These are phyloP conservation scores for Termitomyces titanicus DNA, from an alignment of 768 basidiomycete genomes.

Conservation along the genomic window DNA sequence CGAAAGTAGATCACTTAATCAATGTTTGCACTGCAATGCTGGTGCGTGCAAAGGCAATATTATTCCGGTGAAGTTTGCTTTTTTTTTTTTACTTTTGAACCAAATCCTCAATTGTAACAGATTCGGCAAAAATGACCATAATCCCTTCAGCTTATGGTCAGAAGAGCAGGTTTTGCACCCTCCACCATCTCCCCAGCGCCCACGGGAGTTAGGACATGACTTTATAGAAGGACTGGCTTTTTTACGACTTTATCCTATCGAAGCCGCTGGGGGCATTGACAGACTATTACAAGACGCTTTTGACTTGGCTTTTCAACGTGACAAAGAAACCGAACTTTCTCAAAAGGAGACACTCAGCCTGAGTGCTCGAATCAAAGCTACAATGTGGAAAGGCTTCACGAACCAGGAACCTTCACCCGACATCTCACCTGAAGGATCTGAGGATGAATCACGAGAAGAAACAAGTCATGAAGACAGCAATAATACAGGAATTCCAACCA, in stretches of 20 bases:
- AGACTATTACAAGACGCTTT: conserved; percentile 62
- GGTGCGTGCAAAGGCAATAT: conserved; percentile 46
- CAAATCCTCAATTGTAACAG: conserved; percentile 28
- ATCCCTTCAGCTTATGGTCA: conserved; percentile 50
- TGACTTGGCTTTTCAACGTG: conserved; percentile 54
- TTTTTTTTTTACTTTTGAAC: not conserved
- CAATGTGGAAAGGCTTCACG: conserved; percentile 67
- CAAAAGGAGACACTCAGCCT: conserved; percentile 39
- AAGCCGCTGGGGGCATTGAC: conserved; percentile 67
- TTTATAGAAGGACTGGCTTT: conserved; percentile 65
- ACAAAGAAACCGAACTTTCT: conserved; percentile 29
- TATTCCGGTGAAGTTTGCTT: conserved; percentile 47
- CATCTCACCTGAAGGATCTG: conserved; percentile 26
- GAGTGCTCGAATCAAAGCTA: conserved; percentile 52
- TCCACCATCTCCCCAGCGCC: conserved; percentile 36
- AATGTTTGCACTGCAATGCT: conserved; percentile 72
- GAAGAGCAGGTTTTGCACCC: conserved; percentile 38
- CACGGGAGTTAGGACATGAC: conserved; percentile 55
- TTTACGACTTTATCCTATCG: conserved; percentile 62
- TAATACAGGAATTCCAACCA: conserved; percentile 39
- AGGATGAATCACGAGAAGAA: conserved; percentile 20
- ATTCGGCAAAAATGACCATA: conserved; percentile 44
- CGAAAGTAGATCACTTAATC: conserved; percentile 66
- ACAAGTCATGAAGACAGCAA: conserved; percentile 34
- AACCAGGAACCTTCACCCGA: conserved; percentile 43